phyloP scores from a whole-genome alignment of 139 green algal genomes.

The Closterium sp. region DNA sequence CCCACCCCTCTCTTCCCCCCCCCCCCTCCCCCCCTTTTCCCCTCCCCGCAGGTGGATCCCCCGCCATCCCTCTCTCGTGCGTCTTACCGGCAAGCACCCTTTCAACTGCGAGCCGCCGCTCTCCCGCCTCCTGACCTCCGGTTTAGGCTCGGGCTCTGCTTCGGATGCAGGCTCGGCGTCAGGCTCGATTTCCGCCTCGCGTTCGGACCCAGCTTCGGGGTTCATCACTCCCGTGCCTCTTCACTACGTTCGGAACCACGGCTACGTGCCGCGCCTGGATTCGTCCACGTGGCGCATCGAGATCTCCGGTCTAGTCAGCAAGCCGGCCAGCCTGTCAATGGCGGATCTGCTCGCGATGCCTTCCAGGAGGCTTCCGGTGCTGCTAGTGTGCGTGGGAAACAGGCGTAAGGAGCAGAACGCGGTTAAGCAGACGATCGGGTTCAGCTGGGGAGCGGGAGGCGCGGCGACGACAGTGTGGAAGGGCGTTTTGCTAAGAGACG shows the following conservation, averaged over 20 bases:
- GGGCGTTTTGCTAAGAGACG: constrained; percentile 78
- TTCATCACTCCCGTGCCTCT: constrained; percentile 83
- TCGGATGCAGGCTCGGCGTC: not conserved
- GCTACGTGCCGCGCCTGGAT: constrained; percentile 68
- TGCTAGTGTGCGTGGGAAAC: constrained; percentile 86
- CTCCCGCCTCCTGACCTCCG: constrained; percentile 66
- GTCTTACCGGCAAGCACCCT: constrained; percentile 86
- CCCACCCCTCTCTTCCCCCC: not conserved
- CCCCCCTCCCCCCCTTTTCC: not conserved
- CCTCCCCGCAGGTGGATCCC: constrained; percentile 66
- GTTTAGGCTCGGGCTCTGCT: not conserved
- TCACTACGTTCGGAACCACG: constrained; percentile 89
- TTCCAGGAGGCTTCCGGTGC: constrained; percentile 72
- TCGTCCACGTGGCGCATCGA: constrained; percentile 68
- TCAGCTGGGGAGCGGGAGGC: constrained; percentile 76
- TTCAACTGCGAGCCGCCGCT: constrained; percentile 94
- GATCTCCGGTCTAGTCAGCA: constrained; percentile 73
- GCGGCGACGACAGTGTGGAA: constrained; percentile 84
- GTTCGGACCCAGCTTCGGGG: constrained; percentile 16
- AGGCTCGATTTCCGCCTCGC: not conserved
- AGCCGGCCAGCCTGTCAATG: constrained; percentile 78
- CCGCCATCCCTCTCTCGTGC: constrained; percentile 80
- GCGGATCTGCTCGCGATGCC: constrained; percentile 81
- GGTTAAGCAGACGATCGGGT: constrained; percentile 94
- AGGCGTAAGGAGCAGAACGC: constrained; percentile 98